These are phyloP conservation scores for Ogataea hybrid DNA, from an alignment of 1,139 yeast genomes.

Conservation along the genomic window DNA sequence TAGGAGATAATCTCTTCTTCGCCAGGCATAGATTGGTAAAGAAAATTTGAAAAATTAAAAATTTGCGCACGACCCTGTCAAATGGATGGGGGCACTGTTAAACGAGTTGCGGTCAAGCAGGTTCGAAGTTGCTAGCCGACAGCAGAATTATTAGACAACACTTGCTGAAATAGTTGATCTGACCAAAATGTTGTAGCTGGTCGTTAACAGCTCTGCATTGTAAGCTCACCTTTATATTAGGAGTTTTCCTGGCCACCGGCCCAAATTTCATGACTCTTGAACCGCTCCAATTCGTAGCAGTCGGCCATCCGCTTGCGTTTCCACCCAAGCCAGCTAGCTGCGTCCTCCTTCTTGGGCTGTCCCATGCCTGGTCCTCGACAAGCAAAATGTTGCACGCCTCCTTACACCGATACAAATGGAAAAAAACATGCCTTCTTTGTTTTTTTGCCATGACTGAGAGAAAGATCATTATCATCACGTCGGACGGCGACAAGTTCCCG, in stretches of 20 bases:
- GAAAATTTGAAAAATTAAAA: conserved; percentile 4
- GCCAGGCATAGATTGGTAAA: conserved; percentile 11
- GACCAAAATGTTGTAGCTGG: too few relatives aligned
- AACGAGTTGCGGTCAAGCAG: too few relatives aligned
- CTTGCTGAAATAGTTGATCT: too few relatives aligned
- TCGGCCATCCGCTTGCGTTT: too few relatives aligned
- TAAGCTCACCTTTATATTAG: too few relatives aligned
- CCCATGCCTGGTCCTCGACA: background rate
- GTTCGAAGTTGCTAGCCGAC: too few relatives aligned
- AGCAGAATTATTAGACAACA: too few relatives aligned
- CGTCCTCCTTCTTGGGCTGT: background rate
- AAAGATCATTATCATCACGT: conserved; percentile 62
- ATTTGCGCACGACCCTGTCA: conserved; percentile 4
- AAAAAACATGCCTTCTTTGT: conserved; percentile 4
- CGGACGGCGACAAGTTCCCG: conserved; percentile 70
- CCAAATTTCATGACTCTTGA: too few relatives aligned
- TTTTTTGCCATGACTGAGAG: conserved; percentile 21
- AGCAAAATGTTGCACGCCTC: background rate
- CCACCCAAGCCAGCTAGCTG: too few relatives aligned
- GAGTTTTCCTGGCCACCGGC: too few relatives aligned
- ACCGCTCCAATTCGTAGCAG: too few relatives aligned
- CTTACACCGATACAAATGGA: conserved; percentile 1
- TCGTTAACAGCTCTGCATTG: too few relatives aligned
- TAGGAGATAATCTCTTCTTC: conserved; percentile 22
- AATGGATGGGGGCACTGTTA: background rate